Percentiles rank a stretch among this genome's conserved stretches.
Evolutionary conservation across 2,329 filamentous ascomycete genomes (phyloP).

Genomic region (Clonostachys rosea): DNA sequence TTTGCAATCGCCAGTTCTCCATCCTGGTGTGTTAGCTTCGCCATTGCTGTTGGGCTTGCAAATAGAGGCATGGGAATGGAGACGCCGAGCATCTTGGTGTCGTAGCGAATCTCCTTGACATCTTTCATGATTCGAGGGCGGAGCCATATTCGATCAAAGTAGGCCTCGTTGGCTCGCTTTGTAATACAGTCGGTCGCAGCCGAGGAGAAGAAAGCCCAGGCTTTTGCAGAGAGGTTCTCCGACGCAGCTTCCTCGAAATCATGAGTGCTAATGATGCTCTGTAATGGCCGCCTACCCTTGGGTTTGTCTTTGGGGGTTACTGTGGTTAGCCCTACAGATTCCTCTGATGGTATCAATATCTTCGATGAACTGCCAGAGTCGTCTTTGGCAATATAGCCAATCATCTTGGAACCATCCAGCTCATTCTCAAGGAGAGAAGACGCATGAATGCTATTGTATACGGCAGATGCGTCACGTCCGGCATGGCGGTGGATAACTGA

Average conservation of each 20-base stretch:
- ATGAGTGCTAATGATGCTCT: conserved; percentile 23
- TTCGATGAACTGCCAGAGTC: background rate
- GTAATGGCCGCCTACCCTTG: background rate
- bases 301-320: background rate
- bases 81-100: conserved; percentile 46
- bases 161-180: conserved; percentile 44
- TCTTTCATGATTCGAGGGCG: conserved; percentile 50
- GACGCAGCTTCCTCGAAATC: conserved; percentile 54
- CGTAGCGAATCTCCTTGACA: conserved; percentile 42
- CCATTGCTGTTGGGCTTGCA: conserved; percentile 56
- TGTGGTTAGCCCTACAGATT: too few relatives aligned
- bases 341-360: too few relatives aligned
- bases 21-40: conserved; percentile 51
- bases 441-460: background rate
- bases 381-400: background rate
- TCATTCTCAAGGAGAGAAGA: background rate
- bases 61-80: conserved; percentile 49
- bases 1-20: conserved; percentile 53
- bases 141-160: conserved; percentile 49
- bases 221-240: conserved; percentile 46
- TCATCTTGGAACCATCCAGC: background rate
- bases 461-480: background rate
- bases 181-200: conserved; percentile 53
- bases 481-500: background rate
- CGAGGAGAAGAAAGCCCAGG: conserved; percentile 63